Evolutionary conservation across 192 early-diverging fungal species (phyloP).

Genomic region (Podila horticola): DNA sequence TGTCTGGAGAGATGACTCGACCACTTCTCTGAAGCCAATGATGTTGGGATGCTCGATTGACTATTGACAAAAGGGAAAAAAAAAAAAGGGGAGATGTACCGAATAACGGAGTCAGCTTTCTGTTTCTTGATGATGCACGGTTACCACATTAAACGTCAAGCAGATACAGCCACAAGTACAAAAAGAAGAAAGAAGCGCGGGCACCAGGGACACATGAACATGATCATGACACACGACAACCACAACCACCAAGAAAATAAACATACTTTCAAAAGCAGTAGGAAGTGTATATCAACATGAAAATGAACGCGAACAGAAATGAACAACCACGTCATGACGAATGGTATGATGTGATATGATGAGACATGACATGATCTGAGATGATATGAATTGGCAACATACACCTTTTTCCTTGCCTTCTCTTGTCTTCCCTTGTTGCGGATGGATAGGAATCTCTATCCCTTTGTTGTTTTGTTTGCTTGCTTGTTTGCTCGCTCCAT

Average conservation of each 20-base stretch:
- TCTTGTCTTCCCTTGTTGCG: neutral
- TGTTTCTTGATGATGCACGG: neutral
- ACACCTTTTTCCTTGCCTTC: neutral
- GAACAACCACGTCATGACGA: no score
- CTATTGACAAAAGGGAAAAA: constrained; percentile 32
- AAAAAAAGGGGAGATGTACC: constrained; percentile 4
- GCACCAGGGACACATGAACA: no score
- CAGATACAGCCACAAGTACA: neutral
- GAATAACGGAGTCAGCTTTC: no score
- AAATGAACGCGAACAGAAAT: no score
- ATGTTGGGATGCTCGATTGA: constrained; percentile 76
- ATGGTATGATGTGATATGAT: no score
- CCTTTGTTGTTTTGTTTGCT: neutral
- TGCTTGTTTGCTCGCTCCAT: neutral
- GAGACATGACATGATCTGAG: no score
- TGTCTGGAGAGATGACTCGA: constrained; percentile 69
- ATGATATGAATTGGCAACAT: neutral
- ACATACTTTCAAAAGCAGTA: no score
- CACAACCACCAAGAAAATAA: no score
- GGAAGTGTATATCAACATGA: no score
- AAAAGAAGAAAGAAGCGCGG: no score
- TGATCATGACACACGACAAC: no score
- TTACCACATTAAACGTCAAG: neutral
- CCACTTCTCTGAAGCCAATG: constrained; percentile 66
- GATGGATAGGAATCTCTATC: neutral